Base-by-base conservation (phyloP, 179 eudicot genomes). In the Corrigiola litoralis region DNA sequence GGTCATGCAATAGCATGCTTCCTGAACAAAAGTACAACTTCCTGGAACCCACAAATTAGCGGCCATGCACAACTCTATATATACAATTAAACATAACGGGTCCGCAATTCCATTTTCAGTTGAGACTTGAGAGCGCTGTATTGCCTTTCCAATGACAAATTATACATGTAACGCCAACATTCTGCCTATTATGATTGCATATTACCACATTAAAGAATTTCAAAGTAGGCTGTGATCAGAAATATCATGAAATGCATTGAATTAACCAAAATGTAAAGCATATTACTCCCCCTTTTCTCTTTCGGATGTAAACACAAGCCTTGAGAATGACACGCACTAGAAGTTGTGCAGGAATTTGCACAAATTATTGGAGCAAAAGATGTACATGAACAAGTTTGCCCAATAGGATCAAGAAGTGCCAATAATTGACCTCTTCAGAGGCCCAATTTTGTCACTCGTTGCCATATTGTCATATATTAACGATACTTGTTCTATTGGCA, bases 281-380 rank as follows among this genome's bases (percentile, higher is more conserved):
- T 40, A 17, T 33, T 33, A 38, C 44, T n/a, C 34, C 29, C 32
- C 48, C 51, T 45, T 36, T 18, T 44, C 45, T 10, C 21, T 0
- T 18, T 18, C 50, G 24, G 49, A 72, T 48, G 34, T 52, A 65
- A 65, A 48, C 41, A 33, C 42, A 23, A 12, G 44, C 55, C 25
- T 29, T 58, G 76, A 72, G 65, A 58, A 58, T 51, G 76, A 65
- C 71, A 58, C 40, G 71, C 71, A 72, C 61, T 65, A 42, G 11
- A 36, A 55, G 31, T 40, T 44, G 44, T 62, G 54, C 32, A 58
- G 25, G 1, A 42, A 5, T 33, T 18, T 28, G 47, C 36, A 21
- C 28, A 65, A 58, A 72, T 38, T 2, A 49, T 37, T 71, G 58
- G 65, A 38, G 65, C 64, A 47, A 48, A 48, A 5, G 63, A 49